A percentile compares a stretch with the other conserved stretches of the same genome.
These are phyloP conservation scores for Ricinus communis DNA, from an alignment of 345 rosid species.

Conservation along the genomic window DNA sequence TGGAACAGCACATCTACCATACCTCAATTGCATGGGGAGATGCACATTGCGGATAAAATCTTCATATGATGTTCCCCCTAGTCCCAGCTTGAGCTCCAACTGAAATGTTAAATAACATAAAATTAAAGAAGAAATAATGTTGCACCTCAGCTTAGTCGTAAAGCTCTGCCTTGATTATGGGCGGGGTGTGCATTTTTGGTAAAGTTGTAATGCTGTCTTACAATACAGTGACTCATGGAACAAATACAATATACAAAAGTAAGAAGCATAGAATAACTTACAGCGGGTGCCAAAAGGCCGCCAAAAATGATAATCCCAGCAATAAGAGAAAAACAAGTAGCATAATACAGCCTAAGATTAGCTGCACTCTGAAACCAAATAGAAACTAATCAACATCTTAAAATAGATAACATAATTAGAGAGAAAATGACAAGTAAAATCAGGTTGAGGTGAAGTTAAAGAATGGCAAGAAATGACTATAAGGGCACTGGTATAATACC, in stretches of 20 bases:
- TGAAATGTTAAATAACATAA: conserved; percentile 26
- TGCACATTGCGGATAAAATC: conserved; percentile 76
- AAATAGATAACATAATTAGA: conserved; percentile 8
- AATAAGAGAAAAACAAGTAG: conserved; percentile 83
- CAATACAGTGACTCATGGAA: no score
- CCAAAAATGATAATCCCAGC: conserved; percentile 87
- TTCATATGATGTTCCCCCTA: conserved; percentile 89
- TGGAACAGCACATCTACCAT: neutral
- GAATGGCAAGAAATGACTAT: no score
- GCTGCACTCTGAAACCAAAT: conserved; percentile 61
- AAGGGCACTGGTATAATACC: no score
- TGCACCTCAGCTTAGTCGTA: neutral
- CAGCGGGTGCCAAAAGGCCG: conserved; percentile 85
- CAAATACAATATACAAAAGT: no score
- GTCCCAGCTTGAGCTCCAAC: conserved; percentile 92
- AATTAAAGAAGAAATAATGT: neutral
- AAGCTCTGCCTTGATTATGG: neutral
- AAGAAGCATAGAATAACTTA: conserved; percentile 34
- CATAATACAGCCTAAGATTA: conserved; percentile 78
- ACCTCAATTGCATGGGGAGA: conserved; percentile 96
- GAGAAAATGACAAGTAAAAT: neutral
- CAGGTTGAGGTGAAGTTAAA: neutral
- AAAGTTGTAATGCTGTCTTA: neutral
- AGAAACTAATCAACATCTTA: conserved; percentile 13
- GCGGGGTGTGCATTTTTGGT: neutral